Conservation (phyloP, 78 protist genomes). For the Tieghemostelium lacteum region DNA sequence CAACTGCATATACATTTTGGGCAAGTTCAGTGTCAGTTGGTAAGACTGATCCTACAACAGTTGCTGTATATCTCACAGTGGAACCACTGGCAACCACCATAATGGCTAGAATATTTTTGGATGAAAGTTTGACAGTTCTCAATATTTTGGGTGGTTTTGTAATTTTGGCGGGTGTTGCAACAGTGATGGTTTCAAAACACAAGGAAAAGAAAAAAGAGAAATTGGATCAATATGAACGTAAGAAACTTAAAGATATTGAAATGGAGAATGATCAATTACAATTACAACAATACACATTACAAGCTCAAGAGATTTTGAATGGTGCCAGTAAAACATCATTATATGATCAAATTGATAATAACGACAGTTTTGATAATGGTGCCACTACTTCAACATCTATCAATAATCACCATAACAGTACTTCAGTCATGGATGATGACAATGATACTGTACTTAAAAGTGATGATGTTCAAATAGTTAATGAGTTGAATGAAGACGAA, state of each 20-base stretch:
- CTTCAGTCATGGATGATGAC: too few species aligned
- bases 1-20: conserved; percentile 47
- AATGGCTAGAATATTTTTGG: conserved; percentile 14
- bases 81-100: conserved; percentile 44
- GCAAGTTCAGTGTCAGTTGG: conserved; percentile 48
- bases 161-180: conserved; percentile 33
- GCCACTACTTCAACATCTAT: too few species aligned
- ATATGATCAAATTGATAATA: not conserved
- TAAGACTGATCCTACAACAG: conserved; percentile 42
- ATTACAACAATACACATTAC: not conserved
- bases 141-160: conserved; percentile 43
- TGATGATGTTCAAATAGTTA: too few species aligned
- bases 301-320: not conserved
- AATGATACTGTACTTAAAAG: too few species aligned
- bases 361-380: too few species aligned
- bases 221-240: conserved; percentile 18
- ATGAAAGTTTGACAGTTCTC: conserved; percentile 29
- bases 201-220: conserved; percentile 19
- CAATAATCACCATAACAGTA: too few species aligned
- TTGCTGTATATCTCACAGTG: conserved; percentile 27
- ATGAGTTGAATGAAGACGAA: too few species aligned
- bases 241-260: conserved; percentile 12
- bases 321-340: not conserved
- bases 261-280: not conserved
- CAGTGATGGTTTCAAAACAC: conserved; percentile 47